phyloP scores from a whole-genome alignment of 768 basidiomycete species.

The Agrocybe chaxingu region DNA sequence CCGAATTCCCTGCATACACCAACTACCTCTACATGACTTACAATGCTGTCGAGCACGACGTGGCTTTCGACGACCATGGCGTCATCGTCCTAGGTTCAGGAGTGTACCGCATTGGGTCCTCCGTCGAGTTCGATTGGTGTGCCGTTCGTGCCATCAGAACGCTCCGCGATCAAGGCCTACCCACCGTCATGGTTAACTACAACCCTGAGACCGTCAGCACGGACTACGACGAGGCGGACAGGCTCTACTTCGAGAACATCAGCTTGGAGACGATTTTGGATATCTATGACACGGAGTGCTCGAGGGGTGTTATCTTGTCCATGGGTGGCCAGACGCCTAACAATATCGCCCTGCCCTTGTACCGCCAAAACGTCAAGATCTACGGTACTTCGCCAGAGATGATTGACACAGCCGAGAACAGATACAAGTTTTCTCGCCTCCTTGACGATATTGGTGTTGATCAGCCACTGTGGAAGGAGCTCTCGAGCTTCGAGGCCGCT shows the following conservation, averaged over 20 bases:
- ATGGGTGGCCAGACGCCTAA: conserved; percentile 99
- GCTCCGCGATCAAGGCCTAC: conserved; percentile 88
- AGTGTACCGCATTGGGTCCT: conserved; percentile 97
- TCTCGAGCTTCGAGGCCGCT: conserved; percentile 88
- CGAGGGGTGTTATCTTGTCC: conserved; percentile 89
- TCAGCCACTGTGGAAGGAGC: conserved; percentile 96
- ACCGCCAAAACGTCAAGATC: conserved; percentile 97
- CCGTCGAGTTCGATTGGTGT: conserved; percentile 99
- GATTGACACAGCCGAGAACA: conserved; percentile 99
- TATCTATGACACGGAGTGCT: conserved; percentile 89
- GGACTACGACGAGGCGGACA: conserved; percentile 98
- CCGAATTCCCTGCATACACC: conserved; percentile 97
- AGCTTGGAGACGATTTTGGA: conserved; percentile 94
- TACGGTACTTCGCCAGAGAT: conserved; percentile 99
- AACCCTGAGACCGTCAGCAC: conserved; percentile 99
- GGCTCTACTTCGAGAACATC: conserved; percentile 99
- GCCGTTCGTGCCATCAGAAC: conserved; percentile 97
- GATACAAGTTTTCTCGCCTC: conserved; percentile 98
- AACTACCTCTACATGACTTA: conserved; percentile 99
- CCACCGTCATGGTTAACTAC: conserved; percentile 99
- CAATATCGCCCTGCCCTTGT: conserved; percentile 94
- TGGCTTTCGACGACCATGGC: conserved; percentile 86
- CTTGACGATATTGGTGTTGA: conserved; percentile 98
- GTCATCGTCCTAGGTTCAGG: conserved; percentile 98
- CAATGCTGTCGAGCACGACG: conserved; percentile 92